Conservation (phyloP, 2,329 filamentous ascomycete genomes). For the Nemania bipapillata region DNA sequence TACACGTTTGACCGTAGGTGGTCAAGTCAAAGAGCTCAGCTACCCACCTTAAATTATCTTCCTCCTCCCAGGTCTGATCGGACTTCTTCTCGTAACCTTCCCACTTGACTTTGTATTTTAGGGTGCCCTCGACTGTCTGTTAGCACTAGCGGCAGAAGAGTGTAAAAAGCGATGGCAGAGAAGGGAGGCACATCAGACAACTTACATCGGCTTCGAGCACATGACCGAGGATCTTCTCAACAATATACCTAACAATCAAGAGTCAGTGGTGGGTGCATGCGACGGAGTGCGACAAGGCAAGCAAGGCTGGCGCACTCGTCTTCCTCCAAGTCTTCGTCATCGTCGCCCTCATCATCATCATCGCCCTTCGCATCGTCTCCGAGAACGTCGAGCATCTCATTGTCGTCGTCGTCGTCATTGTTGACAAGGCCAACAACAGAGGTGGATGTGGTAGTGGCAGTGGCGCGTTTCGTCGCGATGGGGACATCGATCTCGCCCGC, state of each 20-base stretch:
- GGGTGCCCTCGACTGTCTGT: constrained; percentile 55
- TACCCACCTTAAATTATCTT: constrained; percentile 72
- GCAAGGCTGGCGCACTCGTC: constrained; percentile 44
- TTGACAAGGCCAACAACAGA: constrained; percentile 14
- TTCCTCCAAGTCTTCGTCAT: constrained; percentile 51
- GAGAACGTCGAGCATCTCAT: constrained; percentile 40
- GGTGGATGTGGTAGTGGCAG: constrained; percentile 14
- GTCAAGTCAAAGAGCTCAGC: not conserved
- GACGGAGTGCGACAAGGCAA: not conserved
- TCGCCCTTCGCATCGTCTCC: constrained; percentile 38
- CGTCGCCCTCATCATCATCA: constrained; percentile 43
- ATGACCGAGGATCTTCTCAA: constrained; percentile 78
- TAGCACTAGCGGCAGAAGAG: constrained; percentile 17
- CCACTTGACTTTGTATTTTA: constrained; percentile 81
- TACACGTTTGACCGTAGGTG: constrained; percentile 21
- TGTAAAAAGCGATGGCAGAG: too few relatives aligned
- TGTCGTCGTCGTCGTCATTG: constrained; percentile 44
- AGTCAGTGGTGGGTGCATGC: constrained; percentile 22
- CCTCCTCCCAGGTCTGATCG: constrained; percentile 83
- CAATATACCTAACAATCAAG: constrained; percentile 67
- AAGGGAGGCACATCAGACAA: constrained; percentile 5
- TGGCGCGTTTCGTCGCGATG: constrained; percentile 28
- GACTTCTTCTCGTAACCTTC: constrained; percentile 76
- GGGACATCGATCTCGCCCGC: constrained; percentile 42
- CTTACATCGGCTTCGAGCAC: constrained; percentile 67